Conservation (phyloP, 1,139 yeast species). For the Yamadazyma dushanensis region DNA sequence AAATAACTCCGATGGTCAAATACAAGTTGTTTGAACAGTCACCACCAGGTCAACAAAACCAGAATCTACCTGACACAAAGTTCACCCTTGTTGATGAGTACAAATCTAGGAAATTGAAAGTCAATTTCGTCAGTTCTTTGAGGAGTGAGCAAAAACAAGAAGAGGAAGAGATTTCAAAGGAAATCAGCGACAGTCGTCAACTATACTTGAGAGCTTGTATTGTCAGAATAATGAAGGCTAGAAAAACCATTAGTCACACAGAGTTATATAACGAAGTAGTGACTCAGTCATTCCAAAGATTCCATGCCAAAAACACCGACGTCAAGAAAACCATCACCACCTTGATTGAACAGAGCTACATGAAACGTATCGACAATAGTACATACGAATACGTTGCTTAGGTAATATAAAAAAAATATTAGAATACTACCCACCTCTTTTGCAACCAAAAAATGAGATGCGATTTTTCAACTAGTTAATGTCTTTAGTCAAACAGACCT, state of each 20-base stretch:
- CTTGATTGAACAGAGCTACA: conserved; percentile 82
- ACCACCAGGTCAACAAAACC: conserved; percentile 54
- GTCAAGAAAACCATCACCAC: conserved; percentile 85
- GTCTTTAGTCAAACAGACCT: background rate
- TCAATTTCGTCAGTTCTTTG: conserved; percentile 82
- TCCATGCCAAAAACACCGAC: conserved; percentile 81
- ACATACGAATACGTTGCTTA: conserved; percentile 66
- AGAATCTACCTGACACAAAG: conserved; percentile 53
- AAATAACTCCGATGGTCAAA: conserved; percentile 76
- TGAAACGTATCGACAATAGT: conserved; percentile 74
- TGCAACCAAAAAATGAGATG: conserved; percentile 3
- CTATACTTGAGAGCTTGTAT: conserved; percentile 88
- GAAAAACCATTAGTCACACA: conserved; percentile 77
- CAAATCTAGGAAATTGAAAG: conserved; percentile 79
- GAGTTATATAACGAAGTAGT: conserved; percentile 85
- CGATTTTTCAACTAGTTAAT: background rate
- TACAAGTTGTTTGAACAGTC: conserved; percentile 70
- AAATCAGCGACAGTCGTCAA: conserved; percentile 84
- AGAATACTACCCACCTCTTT: conserved; percentile 9
- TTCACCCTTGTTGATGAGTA: conserved; percentile 79
- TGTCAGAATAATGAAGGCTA: conserved; percentile 94
- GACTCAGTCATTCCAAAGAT: conserved; percentile 81
- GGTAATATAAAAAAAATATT: conserved; percentile 20
- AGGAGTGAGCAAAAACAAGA: conserved; percentile 78
- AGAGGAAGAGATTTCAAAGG: conserved; percentile 78